phyloP scores from a whole-genome alignment of 306 rosid genomes.

The Gillenia trifoliata region DNA sequence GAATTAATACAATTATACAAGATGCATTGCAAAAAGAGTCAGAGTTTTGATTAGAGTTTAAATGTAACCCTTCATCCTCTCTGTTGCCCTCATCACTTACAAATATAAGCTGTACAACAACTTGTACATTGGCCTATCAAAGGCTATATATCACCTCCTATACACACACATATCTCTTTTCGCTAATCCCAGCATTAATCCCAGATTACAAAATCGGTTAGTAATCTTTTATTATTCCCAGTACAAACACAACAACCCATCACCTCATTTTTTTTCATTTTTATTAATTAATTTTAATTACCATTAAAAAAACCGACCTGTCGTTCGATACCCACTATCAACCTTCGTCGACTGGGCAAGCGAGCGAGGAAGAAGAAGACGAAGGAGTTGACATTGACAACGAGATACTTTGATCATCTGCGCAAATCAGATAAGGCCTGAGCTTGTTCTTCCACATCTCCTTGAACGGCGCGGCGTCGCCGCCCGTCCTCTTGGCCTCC shows the following conservation, averaged over 20 bases:
- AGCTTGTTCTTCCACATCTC: conserved; percentile 47
- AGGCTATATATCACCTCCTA: neutral
- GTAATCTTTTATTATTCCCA: neutral
- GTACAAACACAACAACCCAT: neutral
- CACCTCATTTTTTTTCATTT: neutral
- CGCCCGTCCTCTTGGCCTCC: conserved; percentile 43
- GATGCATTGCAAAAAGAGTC: neutral
- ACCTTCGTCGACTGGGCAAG: neutral
- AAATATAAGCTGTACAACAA: neutral
- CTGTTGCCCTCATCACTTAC: neutral
- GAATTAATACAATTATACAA: neutral
- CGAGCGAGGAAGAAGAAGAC: neutral
- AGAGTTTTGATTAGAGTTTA: neutral
- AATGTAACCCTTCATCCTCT: neutral
- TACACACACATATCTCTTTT: neutral
- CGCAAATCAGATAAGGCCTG: conserved; percentile 18
- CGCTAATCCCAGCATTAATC: neutral
- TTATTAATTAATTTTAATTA: neutral
- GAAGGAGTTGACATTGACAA: neutral
- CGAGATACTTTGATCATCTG: neutral
- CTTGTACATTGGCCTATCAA: neutral
- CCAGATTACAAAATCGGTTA: conserved; percentile 1
- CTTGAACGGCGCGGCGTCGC: conserved; percentile 22
- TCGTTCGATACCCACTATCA: neutral
- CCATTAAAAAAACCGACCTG: neutral